Evolutionary conservation across 495 filamentous ascomycete genomes (phyloP), one percentile per base, ranked within the genome.

Genomic region (Xylaria cubensis): DNA sequence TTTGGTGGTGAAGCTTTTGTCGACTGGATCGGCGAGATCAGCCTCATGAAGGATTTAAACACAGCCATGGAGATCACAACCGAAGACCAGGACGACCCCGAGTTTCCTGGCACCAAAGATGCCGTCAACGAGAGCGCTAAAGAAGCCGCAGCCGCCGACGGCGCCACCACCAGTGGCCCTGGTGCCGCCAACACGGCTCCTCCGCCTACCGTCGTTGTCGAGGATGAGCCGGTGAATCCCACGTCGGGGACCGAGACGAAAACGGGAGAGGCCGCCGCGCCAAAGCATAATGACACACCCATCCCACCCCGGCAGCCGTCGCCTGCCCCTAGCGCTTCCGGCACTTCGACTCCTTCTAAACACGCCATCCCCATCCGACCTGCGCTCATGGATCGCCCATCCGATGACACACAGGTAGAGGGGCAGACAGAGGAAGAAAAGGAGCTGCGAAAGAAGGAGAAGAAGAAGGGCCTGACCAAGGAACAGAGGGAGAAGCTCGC

Each of bases 1-100:
- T 99, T 99, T 76, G 96, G 96, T 73, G 96, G 96, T 46, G 95
- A 97, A 70, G 96, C 97, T 5, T 99, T 99, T 77, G 87, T 91
- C 32, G 95, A 96, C 81, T 89, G 94, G 78, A 97, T 96, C 75
- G 94, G 94, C 67, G 94, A 97, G 83, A 94, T 97, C 72, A 94
- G 92, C 59, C 87, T 97, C 64, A 95, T 97, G 91, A 96, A 95
- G 81, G 94, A 96, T 74, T 84, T 97, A 48, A 95, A 93, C 4
- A 90, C 92, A 70, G 94, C 93, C 3, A 95, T 96, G 93, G 94
- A 96, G 74, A 97, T 97, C 71, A 93, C 92, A 21, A 92, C 92
- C 44, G 89, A 87, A 75, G 91, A 90, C 69, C 91, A 90, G 67
- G 90, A 91, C 67, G 87, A 91, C 3, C 69, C 72, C 5, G 85